phyloP scores from a whole-genome alignment of 2,329 filamentous ascomycete genomes.

The Claviceps digitariae region DNA sequence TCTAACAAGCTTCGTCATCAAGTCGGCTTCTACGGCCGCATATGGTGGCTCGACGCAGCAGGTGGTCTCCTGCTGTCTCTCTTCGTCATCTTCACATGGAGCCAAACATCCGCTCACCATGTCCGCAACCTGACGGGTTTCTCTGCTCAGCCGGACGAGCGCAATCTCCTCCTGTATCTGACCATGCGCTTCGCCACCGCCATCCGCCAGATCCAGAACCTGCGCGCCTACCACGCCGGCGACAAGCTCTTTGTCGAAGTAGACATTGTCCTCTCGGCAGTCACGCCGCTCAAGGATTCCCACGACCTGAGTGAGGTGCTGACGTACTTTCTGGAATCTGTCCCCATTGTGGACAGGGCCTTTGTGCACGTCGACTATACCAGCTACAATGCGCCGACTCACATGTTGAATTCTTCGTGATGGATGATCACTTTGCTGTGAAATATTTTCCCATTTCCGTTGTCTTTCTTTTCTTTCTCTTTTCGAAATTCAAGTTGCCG shows the following conservation, averaged over 20 bases:
- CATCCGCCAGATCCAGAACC: slow-evolving; percentile 72
- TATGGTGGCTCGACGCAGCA: slow-evolving; percentile 76
- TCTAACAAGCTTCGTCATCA: background rate
- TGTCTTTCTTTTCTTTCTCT: background rate
- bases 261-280: slow-evolving; percentile 70
- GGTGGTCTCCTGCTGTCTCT: slow-evolving; percentile 67
- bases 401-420: slow-evolving; percentile 30
- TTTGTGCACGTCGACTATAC: slow-evolving; percentile 57
- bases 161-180: slow-evolving; percentile 76
- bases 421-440: no score
- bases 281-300: slow-evolving; percentile 61
- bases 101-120: slow-evolving; percentile 56
- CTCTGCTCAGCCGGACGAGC: slow-evolving; percentile 64
- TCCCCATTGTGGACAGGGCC: slow-evolving; percentile 62
- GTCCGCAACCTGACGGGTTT: slow-evolving; percentile 72
- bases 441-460: no score
- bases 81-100: slow-evolving; percentile 72
- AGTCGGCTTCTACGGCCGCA: slow-evolving; percentile 58
- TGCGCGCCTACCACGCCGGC: slow-evolving; percentile 74
- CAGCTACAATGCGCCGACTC: slow-evolving; percentile 47
- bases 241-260: slow-evolving; percentile 75
- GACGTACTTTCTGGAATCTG: slow-evolving; percentile 74
- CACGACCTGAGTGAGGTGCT: slow-evolving; percentile 67
- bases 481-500: no score
- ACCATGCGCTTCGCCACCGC: slow-evolving; percentile 88